These are phyloP conservation scores for Litsea cubeba DNA, from an alignment of 164 flowering plant genomes.

Conservation along the genomic window DNA sequence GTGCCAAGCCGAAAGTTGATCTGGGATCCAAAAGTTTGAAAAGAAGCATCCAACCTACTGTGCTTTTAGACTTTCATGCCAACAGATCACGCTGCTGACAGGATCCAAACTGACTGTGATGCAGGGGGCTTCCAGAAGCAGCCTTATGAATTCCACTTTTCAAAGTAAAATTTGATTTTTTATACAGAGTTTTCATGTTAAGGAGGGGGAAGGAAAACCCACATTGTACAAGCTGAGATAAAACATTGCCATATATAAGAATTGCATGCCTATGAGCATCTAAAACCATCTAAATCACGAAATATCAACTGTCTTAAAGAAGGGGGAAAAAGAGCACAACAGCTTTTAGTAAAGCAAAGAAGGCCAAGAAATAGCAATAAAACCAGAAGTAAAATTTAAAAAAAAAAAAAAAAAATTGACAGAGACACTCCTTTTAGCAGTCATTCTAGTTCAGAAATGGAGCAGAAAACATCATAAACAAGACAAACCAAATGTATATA, in stretches of 20 bases:
- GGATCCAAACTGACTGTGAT: background rate
- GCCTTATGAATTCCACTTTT: background rate
- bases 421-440: slow-evolving; percentile 1
- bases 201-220: background rate
- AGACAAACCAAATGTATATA: background rate
- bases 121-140: background rate
- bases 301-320: background rate
- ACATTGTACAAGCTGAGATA: background rate
- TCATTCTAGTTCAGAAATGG: slow-evolving; percentile 5
- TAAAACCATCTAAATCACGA: background rate
- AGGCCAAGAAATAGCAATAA: slow-evolving; percentile 1
- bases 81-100: background rate
- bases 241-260: background rate
- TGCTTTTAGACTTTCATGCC: background rate
- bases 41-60: background rate
- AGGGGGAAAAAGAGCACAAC: background rate
- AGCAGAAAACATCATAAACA: slow-evolving; percentile 1
- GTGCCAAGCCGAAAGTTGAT: background rate
- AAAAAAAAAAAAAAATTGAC: no score
- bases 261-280: background rate
- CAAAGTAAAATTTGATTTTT: background rate
- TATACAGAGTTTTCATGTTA: background rate
- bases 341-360: background rate
- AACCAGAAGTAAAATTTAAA: background rate
- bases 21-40: background rate